These are phyloP conservation scores for Beta lomatogona DNA, from an alignment of 179 eudicot species.

Conservation along the genomic window DNA sequence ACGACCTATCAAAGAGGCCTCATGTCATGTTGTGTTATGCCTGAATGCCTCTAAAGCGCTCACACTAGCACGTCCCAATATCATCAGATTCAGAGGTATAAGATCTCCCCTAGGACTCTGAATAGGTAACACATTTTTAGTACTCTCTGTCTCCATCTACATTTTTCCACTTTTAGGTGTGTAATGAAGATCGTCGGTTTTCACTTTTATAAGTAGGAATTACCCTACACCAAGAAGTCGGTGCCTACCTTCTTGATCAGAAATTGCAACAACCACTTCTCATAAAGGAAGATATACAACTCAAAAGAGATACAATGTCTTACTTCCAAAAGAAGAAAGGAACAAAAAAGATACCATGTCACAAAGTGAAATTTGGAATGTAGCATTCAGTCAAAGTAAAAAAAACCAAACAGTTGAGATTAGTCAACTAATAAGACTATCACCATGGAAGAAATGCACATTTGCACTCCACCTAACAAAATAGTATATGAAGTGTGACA, in stretches of 20 bases:
- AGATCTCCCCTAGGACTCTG: too few species aligned
- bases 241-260: not conserved
- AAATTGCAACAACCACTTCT: not conserved
- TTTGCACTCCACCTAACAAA: constrained; percentile 10
- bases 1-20: too few species aligned
- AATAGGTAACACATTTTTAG: too few species aligned
- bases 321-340: not conserved
- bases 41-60: too few species aligned
- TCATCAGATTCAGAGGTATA: too few species aligned
- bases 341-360: not conserved
- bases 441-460: not conserved
- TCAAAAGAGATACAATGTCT: not conserved
- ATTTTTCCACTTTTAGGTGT: too few species aligned
- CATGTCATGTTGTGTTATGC: too few species aligned
- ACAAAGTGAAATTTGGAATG: not conserved
- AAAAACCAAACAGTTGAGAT: not conserved
- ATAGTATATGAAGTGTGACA: not conserved
- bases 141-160: too few species aligned
- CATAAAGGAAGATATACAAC: not conserved
- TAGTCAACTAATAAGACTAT: constrained; percentile 10
- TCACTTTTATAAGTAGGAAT: not conserved
- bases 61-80: too few species aligned
- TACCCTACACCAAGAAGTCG: not conserved
- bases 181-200: not conserved
- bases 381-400: not conserved